A percentile compares a stretch with the other conserved stretches of the same genome.
Evolutionary conservation across 176 grass and related monocot genomes (phyloP).

Genomic region (Cymbopogon citratus): DNA sequence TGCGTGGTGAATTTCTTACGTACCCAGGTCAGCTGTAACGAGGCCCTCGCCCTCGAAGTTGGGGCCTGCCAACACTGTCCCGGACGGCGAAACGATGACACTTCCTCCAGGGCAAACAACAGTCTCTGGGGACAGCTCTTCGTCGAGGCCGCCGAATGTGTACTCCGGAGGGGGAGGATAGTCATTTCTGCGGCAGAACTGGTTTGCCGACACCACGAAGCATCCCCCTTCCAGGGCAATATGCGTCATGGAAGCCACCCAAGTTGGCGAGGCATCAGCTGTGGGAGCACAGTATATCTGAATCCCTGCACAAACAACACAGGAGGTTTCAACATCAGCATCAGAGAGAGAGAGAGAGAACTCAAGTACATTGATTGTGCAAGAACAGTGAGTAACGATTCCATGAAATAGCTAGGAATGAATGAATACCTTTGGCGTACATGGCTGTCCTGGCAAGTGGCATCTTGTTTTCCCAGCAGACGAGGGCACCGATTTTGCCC

Average conservation of each 20-base stretch:
- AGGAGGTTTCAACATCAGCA: too few relatives aligned
- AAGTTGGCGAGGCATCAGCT: constrained; percentile 45
- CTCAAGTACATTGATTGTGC: neutral
- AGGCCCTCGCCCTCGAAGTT: constrained; percentile 88
- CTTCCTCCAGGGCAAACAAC: constrained; percentile 71
- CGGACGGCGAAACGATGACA: constrained; percentile 79
- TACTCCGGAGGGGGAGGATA: constrained; percentile 79
- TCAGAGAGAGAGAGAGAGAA: neutral
- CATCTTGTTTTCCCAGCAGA: constrained; percentile 98
- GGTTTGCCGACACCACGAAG: constrained; percentile 77
- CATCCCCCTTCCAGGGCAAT: constrained; percentile 95
- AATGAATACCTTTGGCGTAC: constrained; percentile 81
- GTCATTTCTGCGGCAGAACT: constrained; percentile 63
- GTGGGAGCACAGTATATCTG: constrained; percentile 95
- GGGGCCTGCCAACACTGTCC: constrained; percentile 67
- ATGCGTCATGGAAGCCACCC: constrained; percentile 79
- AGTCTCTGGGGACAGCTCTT: constrained; percentile 68
- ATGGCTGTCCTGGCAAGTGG: constrained; percentile 74
- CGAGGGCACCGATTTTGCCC: constrained; percentile 69
- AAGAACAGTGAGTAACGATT: neutral
- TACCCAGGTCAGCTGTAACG: constrained; percentile 84
- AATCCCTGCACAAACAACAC: constrained; percentile 53
- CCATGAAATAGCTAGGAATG: neutral
- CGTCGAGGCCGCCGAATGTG: constrained; percentile 49
- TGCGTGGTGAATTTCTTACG: constrained; percentile 31